Conservation (phyloP, 1,284 basidiomycete genomes). For the Pyrrhoderma lamaoense region DNA sequence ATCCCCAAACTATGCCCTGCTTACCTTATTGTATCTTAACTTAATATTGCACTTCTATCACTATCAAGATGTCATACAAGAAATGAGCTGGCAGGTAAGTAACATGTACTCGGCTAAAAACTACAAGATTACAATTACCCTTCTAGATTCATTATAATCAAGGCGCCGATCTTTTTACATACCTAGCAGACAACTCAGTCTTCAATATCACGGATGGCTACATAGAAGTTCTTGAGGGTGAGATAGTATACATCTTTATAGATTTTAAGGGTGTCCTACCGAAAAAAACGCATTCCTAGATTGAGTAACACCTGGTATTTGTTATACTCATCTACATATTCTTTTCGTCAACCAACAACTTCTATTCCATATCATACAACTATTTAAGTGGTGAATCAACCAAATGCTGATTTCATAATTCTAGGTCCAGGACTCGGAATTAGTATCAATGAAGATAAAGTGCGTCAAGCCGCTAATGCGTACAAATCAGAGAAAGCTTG, state of each 20-base stretch:
- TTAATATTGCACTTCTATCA: too few species aligned
- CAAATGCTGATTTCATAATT: too few species aligned
- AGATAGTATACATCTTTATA: slow-evolving; percentile 11
- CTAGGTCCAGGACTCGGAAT: slow-evolving; percentile 65
- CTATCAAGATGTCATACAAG: slow-evolving; percentile 57
- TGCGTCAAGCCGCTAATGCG: slow-evolving; percentile 41
- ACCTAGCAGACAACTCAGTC: slow-evolving; percentile 48
- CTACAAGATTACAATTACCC: background rate
- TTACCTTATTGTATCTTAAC: background rate
- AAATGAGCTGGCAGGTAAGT: slow-evolving; percentile 56
- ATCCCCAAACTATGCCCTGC: background rate
- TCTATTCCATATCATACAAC: background rate
- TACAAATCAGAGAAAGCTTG: slow-evolving; percentile 36
- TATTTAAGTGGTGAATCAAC: background rate
- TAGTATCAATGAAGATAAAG: slow-evolving; percentile 57
- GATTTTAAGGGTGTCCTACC: too few species aligned
- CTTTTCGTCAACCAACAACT: background rate
- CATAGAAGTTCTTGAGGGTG: slow-evolving; percentile 46
- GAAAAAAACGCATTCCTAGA: too few species aligned
- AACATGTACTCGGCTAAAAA: background rate
- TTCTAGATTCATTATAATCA: slow-evolving; percentile 67
- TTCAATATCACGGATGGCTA: slow-evolving; percentile 58
- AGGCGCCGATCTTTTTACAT: slow-evolving; percentile 64
- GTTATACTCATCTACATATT: too few species aligned
- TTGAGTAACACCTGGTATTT: too few species aligned